These are phyloP conservation scores for Mucor indicus DNA, from an alignment of 371 early-diverging fungal species.

Conservation along the genomic window DNA sequence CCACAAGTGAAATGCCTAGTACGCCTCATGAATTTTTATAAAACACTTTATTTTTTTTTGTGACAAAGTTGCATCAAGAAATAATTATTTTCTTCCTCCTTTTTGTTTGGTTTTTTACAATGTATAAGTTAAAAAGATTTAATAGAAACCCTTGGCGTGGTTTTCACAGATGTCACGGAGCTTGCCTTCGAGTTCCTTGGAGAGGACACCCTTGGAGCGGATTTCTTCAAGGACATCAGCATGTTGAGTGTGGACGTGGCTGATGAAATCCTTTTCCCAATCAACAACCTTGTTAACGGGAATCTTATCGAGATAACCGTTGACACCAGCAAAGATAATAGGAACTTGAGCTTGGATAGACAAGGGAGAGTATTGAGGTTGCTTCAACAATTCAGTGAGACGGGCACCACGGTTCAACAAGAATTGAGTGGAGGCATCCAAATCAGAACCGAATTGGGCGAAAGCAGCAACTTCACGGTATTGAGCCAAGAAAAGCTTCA, in stretches of 20 bases:
- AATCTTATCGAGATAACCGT: slow-evolving; percentile 97
- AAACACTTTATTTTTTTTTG: slow-evolving; percentile 19
- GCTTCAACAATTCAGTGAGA: slow-evolving; percentile 94
- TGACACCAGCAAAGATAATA: slow-evolving; percentile 93
- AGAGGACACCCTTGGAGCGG: slow-evolving; percentile 67
- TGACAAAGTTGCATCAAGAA: background rate
- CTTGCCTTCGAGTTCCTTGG: slow-evolving; percentile 71
- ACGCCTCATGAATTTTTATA: slow-evolving; percentile 20
- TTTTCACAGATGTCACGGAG: slow-evolving; percentile 73
- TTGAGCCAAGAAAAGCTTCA: slow-evolving; percentile 97
- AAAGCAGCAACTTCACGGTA: slow-evolving; percentile 98
- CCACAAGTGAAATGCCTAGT: slow-evolving; percentile 18
- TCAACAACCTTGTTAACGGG: slow-evolving; percentile 85
- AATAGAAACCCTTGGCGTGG: slow-evolving; percentile 81
- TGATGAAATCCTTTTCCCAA: slow-evolving; percentile 87
- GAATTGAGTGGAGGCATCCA: slow-evolving; percentile 98
- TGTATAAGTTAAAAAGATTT: slow-evolving; percentile 11
- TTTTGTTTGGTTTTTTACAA: background rate
- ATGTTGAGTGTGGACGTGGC: slow-evolving; percentile 83
- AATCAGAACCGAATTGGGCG: slow-evolving; percentile 97
- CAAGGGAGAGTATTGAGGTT: slow-evolving; percentile 91
- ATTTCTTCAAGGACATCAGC: slow-evolving; percentile 80
- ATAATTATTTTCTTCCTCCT: background rate
- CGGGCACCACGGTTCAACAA: slow-evolving; percentile 97
- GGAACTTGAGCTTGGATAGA: slow-evolving; percentile 93